These are phyloP conservation scores for Paxillus ammoniavirescens DNA, from an alignment of 768 basidiomycete species.

Conservation along the genomic window DNA sequence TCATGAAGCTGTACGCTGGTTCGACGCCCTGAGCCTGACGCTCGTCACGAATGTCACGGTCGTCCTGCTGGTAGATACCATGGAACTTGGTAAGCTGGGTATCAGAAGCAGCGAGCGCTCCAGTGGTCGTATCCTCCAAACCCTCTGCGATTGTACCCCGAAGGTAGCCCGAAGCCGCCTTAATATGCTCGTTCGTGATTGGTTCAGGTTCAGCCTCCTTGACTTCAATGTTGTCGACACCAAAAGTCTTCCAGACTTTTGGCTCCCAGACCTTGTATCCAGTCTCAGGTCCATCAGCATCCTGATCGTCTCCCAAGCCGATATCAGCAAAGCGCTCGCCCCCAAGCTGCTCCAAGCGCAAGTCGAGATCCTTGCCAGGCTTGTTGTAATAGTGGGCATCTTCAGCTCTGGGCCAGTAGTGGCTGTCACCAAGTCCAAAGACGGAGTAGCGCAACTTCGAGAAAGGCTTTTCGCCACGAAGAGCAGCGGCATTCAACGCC, in stretches of 20 bases:
- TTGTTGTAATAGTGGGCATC: slow-evolving; percentile 99
- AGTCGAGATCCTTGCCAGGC: slow-evolving; percentile 86
- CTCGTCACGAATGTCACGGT: slow-evolving; percentile 97
- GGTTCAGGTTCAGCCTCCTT: slow-evolving; percentile 92
- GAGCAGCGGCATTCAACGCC: slow-evolving; percentile 64
- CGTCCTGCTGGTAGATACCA: slow-evolving; percentile 95
- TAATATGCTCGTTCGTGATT: slow-evolving; percentile 99
- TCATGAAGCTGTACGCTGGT: slow-evolving; percentile 98
- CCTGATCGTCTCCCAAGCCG: slow-evolving; percentile 95
- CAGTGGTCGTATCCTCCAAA: slow-evolving; percentile 79
- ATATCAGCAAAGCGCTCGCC: slow-evolving; percentile 70
- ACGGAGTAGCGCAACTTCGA: slow-evolving; percentile 73
- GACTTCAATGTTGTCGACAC: slow-evolving; percentile 86
- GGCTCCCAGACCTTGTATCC: slow-evolving; percentile 98
- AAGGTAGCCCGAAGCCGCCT: slow-evolving; percentile 90
- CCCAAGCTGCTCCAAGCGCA: slow-evolving; percentile 74
- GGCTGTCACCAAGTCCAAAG: slow-evolving; percentile 96
- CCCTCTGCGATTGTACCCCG: slow-evolving; percentile 96
- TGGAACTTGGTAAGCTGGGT: slow-evolving; percentile 98
- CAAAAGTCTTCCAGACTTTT: slow-evolving; percentile 87
- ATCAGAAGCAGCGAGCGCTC: slow-evolving; percentile 88
- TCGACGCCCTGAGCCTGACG: slow-evolving; percentile 89
- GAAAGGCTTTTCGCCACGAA: slow-evolving; percentile 52
- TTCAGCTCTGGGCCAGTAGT: slow-evolving; percentile 97
- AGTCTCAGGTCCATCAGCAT: slow-evolving; percentile 92